Evolutionary conservation across 495 filamentous ascomycete species (phyloP).

Genomic region (Coniosporium apollinis): DNA sequence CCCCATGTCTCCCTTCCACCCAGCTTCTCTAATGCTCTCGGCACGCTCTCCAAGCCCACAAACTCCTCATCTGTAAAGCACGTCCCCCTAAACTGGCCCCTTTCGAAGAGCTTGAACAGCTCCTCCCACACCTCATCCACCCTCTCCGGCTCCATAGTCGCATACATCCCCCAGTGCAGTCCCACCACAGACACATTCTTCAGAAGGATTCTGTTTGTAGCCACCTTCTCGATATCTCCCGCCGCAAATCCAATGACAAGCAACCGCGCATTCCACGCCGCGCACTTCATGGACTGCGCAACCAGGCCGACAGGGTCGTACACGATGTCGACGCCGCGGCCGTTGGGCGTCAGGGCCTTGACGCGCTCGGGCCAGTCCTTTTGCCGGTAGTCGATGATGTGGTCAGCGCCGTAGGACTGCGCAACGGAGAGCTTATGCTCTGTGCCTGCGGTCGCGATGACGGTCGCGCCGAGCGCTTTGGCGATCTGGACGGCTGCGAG

Average conservation of each 20-base stretch:
- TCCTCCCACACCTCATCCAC: slow-evolving; percentile 65
- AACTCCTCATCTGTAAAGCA: slow-evolving; percentile 69
- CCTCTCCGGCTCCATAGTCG: slow-evolving; percentile 50
- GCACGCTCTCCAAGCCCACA: slow-evolving; percentile 64
- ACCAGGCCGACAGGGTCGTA: slow-evolving; percentile 85
- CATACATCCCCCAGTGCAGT: slow-evolving; percentile 82
- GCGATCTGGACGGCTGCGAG: slow-evolving; percentile 86
- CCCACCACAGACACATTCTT: slow-evolving; percentile 90
- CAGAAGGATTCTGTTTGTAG: slow-evolving; percentile 75
- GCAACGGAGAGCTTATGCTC: slow-evolving; percentile 64
- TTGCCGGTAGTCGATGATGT: slow-evolving; percentile 58
- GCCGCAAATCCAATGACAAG: slow-evolving; percentile 84
- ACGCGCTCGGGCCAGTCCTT: slow-evolving; percentile 61
- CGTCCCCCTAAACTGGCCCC: slow-evolving; percentile 68
- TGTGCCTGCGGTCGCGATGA: slow-evolving; percentile 76
- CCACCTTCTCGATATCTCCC: slow-evolving; percentile 78
- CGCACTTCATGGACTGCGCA: slow-evolving; percentile 68
- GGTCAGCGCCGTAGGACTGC: slow-evolving; percentile 65
- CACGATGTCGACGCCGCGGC: slow-evolving; percentile 70
- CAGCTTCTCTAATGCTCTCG: slow-evolving; percentile 57
- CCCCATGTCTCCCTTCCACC: slow-evolving; percentile 81
- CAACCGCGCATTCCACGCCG: slow-evolving; percentile 77
- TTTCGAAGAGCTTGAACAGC: slow-evolving; percentile 54
- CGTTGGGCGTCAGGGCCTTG: slow-evolving; percentile 53
- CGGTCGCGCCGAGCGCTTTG: slow-evolving; percentile 75